Evolutionary conservation across 1,284 basidiomycete genomes (phyloP).

Genomic region (Leccinum insolens): DNA sequence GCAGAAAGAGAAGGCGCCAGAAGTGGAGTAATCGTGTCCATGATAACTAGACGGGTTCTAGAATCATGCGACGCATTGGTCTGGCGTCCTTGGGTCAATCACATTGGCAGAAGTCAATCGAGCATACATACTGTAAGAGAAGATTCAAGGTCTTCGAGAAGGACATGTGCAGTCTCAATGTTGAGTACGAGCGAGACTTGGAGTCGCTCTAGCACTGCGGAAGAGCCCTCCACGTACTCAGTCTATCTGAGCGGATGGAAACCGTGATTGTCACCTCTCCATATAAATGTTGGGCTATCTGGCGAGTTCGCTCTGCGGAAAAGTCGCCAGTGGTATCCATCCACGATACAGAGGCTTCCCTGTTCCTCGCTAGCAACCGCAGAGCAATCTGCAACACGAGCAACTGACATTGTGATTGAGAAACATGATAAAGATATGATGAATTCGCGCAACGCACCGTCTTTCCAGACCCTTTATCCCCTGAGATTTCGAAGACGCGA

Average conservation of each 20-base stretch:
- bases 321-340: constrained; percentile 74
- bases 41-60: constrained; percentile 52
- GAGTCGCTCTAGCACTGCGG: constrained; percentile 40
- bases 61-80: constrained; percentile 3
- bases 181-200: constrained; percentile 62
- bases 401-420: constrained; percentile 40
- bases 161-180: constrained; percentile 50
- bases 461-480: constrained; percentile 63
- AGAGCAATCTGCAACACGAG: constrained; percentile 62
- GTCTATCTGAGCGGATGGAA: constrained; percentile 9
- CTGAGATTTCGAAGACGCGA: constrained; percentile 66
- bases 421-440: neutral
- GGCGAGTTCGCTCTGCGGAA: constrained; percentile 49
- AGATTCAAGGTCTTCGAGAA: constrained; percentile 48
- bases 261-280: constrained; percentile 36
- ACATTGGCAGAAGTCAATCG: constrained; percentile 1
- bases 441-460: constrained; percentile 47
- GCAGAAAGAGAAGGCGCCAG: constrained; percentile 67
- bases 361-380: constrained; percentile 46
- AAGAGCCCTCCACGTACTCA: constrained; percentile 32
- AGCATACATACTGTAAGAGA: constrained; percentile 35
- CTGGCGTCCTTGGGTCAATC: constrained; percentile 16
- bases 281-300: constrained; percentile 39
- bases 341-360: constrained; percentile 55
- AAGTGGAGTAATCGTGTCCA: constrained; percentile 70